Conservation (phyloP, 2,329 filamentous ascomycete species). For the Xylaria polymorpha region DNA sequence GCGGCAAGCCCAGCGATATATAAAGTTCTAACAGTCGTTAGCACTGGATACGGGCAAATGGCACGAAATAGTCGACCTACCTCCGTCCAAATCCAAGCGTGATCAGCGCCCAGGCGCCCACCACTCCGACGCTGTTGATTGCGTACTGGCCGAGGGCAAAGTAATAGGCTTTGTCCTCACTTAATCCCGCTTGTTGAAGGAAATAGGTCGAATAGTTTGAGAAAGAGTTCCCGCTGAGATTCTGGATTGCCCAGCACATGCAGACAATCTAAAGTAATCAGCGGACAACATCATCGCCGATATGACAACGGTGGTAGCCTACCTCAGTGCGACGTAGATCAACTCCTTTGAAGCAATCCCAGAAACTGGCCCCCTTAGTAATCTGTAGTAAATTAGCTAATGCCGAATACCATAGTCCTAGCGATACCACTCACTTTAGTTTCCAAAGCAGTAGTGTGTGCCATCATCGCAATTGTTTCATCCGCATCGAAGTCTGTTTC, state of each 20-base stretch:
- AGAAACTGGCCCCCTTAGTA: conserved; percentile 77
- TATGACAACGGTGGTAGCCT: conserved; percentile 41
- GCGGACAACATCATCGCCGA: conserved; percentile 6
- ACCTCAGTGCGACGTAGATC: conserved; percentile 84
- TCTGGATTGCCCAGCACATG: conserved; percentile 73
- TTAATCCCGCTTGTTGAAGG: conserved; percentile 68
- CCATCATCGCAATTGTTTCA: conserved; percentile 92
- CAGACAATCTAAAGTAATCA: conserved; percentile 63
- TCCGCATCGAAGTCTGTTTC: conserved; percentile 82
- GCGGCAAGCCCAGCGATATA: conserved; percentile 81
- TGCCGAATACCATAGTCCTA: not conserved
- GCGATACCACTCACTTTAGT: conserved; percentile 56
- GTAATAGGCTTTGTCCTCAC: conserved; percentile 63
- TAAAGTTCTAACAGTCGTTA: conserved; percentile 61
- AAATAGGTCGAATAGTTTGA: conserved; percentile 74
- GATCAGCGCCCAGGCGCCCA: conserved; percentile 86
- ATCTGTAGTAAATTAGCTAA: conserved; percentile 58
- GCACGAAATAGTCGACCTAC: conserved; percentile 29
- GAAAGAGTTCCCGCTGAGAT: conserved; percentile 71
- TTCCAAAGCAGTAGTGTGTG: conserved; percentile 86
- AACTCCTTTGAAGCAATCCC: conserved; percentile 85
- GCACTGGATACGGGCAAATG: conserved; percentile 47
- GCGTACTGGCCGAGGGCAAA: conserved; percentile 73
- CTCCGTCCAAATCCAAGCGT: conserved; percentile 78
- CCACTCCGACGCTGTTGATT: conserved; percentile 82